These are phyloP conservation scores for Entomortierella parvispora DNA, from an alignment of 192 early-diverging fungal species.

Conservation along the genomic window DNA sequence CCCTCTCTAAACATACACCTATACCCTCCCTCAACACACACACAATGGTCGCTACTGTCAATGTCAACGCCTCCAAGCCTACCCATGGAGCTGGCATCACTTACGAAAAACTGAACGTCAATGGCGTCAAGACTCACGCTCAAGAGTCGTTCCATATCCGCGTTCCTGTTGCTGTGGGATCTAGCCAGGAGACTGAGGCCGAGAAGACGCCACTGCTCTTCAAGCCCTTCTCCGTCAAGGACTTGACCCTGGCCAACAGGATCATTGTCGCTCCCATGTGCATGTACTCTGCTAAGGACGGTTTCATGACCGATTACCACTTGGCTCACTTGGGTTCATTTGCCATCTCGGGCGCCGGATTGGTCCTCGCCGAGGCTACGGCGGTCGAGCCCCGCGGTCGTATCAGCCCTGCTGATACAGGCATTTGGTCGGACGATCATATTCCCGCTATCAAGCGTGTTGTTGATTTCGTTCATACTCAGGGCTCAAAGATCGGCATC, in stretches of 20 bases:
- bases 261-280: slow-evolving; percentile 87
- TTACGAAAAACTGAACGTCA: background rate
- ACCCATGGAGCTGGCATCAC: background rate
- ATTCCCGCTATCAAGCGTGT: slow-evolving; percentile 68
- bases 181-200: slow-evolving; percentile 9
- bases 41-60: too few relatives aligned
- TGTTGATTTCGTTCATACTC: slow-evolving; percentile 69
- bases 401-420: slow-evolving; percentile 78
- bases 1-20: too few relatives aligned
- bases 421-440: slow-evolving; percentile 90
- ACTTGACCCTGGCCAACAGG: slow-evolving; percentile 78
- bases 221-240: slow-evolving; percentile 73
- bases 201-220: slow-evolving; percentile 60
- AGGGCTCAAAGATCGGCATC: slow-evolving; percentile 71
- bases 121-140: slow-evolving; percentile 2
- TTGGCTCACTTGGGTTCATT: slow-evolving; percentile 70
- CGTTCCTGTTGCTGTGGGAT: slow-evolving; percentile 10
- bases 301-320: slow-evolving; percentile 71
- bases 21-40: too few relatives aligned
- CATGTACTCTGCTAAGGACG: slow-evolving; percentile 78
- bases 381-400: slow-evolving; percentile 81
- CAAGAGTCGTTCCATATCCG: slow-evolving; percentile 22
- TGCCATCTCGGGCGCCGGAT: slow-evolving; percentile 81
- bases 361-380: slow-evolving; percentile 83
- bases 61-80: background rate